These are phyloP conservation scores for Phytopythium delawarense DNA, from an alignment of 352 stramenopile species.

Conservation along the genomic window DNA sequence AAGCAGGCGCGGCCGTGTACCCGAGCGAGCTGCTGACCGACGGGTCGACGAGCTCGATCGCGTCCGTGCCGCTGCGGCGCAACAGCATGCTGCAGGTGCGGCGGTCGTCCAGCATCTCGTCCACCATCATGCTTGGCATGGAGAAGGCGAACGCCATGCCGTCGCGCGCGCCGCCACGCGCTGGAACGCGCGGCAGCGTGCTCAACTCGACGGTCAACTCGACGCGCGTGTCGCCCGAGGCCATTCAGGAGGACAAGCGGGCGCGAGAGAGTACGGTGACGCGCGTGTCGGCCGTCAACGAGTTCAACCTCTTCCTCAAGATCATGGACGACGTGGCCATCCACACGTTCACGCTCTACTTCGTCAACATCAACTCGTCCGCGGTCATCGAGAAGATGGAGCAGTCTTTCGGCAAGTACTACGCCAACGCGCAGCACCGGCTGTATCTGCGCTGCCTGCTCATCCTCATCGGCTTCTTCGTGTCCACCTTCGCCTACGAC, in stretches of 20 bases:
- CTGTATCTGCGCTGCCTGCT: constrained; percentile 60
- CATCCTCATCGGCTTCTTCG: constrained; percentile 63
- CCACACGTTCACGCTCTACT: constrained; percentile 76
- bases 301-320: constrained; percentile 76
- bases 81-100: constrained; percentile 33
- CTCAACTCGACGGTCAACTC: constrained; percentile 22
- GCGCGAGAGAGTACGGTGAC: constrained; percentile 49
- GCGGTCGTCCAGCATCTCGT: constrained; percentile 40
- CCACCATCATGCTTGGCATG: constrained; percentile 20
- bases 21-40: constrained; percentile 27
- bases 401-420: constrained; percentile 74
- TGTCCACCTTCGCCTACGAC: constrained; percentile 67
- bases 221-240: constrained; percentile 35
- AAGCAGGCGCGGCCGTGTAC: constrained; percentile 18
- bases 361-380: constrained; percentile 73
- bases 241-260: constrained; percentile 17
- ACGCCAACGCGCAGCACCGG: constrained; percentile 60
- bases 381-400: constrained; percentile 75
- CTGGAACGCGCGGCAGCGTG: constrained; percentile 7
- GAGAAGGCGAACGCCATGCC: constrained; percentile 23
- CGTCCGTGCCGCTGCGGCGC: constrained; percentile 16
- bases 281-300: constrained; percentile 48
- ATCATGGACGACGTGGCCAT: constrained; percentile 82
- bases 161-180: constrained; percentile 9
- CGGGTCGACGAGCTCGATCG: constrained; percentile 25